phyloP scores from a whole-genome alignment of 495 filamentous ascomycete genomes.

The Melanomma pulvis-pyrius region DNA sequence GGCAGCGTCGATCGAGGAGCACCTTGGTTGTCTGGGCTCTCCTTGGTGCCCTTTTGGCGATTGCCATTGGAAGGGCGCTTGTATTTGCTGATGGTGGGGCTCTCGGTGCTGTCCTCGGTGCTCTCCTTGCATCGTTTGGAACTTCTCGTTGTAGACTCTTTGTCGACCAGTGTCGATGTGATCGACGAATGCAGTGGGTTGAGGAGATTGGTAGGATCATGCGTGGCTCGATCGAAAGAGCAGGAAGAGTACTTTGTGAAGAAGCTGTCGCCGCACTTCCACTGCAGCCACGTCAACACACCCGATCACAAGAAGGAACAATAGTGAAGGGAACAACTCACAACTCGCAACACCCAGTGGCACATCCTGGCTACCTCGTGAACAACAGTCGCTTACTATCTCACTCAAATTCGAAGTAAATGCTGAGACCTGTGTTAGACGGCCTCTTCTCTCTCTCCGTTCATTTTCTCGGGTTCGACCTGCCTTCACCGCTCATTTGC shows the following conservation, averaged over 20 bases:
- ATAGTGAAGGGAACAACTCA: conserved; percentile 6
- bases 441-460: neutral
- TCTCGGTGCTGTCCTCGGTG: neutral
- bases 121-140: too few relatives aligned
- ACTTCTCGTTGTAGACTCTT: neutral
- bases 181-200: conserved; percentile 33
- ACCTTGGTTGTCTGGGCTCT: neutral
- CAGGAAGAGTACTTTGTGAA: conserved; percentile 36
- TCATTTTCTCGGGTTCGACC: neutral
- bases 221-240: conserved; percentile 30
- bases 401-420: neutral
- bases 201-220: conserved; percentile 24
- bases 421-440: neutral
- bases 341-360: conserved; percentile 27
- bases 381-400: neutral
- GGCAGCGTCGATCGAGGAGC: neutral
- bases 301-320: neutral
- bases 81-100: neutral
- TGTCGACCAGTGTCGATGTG: neutral
- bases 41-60: neutral
- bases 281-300: conserved; percentile 15
- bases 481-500: conserved; percentile 4
- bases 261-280: conserved; percentile 36
- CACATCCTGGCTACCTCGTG: conserved; percentile 7
- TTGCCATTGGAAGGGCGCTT: neutral